A percentile compares a stretch with the other conserved stretches of the same genome.
Evolutionary conservation across 2,329 filamentous ascomycete genomes (phyloP).

Genomic region (Didymellaceae sp.): DNA sequence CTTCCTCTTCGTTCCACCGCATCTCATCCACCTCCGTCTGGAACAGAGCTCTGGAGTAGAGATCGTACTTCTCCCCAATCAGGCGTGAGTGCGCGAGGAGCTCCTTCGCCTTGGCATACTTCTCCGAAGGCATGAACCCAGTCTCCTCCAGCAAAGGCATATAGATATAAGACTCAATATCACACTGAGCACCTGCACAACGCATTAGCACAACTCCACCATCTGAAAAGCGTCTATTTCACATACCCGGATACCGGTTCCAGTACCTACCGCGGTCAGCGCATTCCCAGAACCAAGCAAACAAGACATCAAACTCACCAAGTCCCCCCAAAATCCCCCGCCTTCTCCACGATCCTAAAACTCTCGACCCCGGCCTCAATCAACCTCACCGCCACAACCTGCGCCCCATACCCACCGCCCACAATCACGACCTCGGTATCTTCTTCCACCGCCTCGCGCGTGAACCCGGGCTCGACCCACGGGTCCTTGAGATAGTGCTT

Average conservation of each 20-base stretch:
- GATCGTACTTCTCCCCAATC: constrained; percentile 54
- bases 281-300: neutral
- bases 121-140: constrained; percentile 61
- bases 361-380: constrained; percentile 50
- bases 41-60: constrained; percentile 56
- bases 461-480: constrained; percentile 36
- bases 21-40: constrained; percentile 53
- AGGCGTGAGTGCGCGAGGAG: constrained; percentile 55
- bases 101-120: constrained; percentile 55
- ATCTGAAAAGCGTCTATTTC: neutral
- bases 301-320: constrained; percentile 36
- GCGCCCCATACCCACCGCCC: constrained; percentile 55
- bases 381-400: constrained; percentile 51
- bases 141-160: constrained; percentile 39
- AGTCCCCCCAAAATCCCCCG: constrained; percentile 57
- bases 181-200: constrained; percentile 26
- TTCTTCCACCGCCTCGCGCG: constrained; percentile 36
- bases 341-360: constrained; percentile 54
- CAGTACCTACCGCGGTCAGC: constrained; percentile 46
- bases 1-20: constrained; percentile 56
- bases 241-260: constrained; percentile 45
- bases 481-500: constrained; percentile 36
- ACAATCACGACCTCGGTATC: constrained; percentile 46
- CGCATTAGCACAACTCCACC: neutral
- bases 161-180: constrained; percentile 41